phyloP scores from a whole-genome alignment of 208 protist genomes.

The Angomonas ambiguus region DNA sequence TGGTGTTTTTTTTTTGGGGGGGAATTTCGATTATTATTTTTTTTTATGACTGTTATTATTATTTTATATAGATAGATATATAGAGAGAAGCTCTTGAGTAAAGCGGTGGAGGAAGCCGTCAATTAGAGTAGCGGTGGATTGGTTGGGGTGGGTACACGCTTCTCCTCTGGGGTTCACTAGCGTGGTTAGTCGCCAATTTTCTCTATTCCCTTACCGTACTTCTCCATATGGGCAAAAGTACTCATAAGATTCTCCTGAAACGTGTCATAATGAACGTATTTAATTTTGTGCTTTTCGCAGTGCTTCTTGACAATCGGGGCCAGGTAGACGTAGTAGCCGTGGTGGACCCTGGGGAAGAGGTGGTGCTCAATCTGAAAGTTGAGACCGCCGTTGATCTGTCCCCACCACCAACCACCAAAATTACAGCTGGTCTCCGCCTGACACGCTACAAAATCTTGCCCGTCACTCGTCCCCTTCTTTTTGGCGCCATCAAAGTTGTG shows the following conservation, averaged over 20 bases:
- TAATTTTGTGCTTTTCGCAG: constrained; percentile 58
- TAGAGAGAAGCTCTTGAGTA: too few species aligned
- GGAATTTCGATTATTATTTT: too few species aligned
- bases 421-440: constrained; percentile 74
- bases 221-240: constrained; percentile 57
- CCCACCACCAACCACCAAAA: constrained; percentile 75
- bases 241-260: constrained; percentile 63
- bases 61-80: too few species aligned
- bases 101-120: background rate
- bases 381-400: constrained; percentile 72
- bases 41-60: too few species aligned
- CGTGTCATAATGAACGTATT: constrained; percentile 68
- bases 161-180: too few species aligned
- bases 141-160: background rate
- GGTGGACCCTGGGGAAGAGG: constrained; percentile 80
- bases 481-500: constrained; percentile 76
- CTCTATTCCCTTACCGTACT: constrained; percentile 49
- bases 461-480: constrained; percentile 50
- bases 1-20: too few species aligned
- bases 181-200: constrained; percentile 17
- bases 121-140: too few species aligned
- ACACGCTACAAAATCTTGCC: constrained; percentile 50
- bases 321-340: constrained; percentile 73
- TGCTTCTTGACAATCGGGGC: constrained; percentile 60
- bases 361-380: constrained; percentile 91